Conservation (phyloP, 345 rosid genomes). For the Sisymbrium altissimum region DNA sequence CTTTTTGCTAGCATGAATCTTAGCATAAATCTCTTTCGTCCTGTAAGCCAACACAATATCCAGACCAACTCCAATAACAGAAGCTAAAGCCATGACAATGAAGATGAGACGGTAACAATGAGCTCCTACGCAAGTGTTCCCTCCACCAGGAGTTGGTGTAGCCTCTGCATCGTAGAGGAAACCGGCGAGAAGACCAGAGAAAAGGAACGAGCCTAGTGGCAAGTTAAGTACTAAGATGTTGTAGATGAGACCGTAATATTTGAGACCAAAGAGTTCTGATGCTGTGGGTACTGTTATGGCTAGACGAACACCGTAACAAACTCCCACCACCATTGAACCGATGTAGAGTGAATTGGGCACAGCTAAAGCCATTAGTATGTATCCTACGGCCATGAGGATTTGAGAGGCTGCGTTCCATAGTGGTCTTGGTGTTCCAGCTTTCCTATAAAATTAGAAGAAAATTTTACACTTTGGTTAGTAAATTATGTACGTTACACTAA, state of each 20-base stretch:
- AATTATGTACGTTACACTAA: not conserved
- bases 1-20: slow-evolving; percentile 52
- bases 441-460: slow-evolving; percentile 38
- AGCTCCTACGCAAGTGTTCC: slow-evolving; percentile 83
- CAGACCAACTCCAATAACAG: slow-evolving; percentile 62
- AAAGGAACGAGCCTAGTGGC: slow-evolving; percentile 90
- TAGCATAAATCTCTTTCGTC: slow-evolving; percentile 58
- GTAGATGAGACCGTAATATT: slow-evolving; percentile 80
- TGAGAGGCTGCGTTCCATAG: slow-evolving; percentile 95
- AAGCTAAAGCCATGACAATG: slow-evolving; percentile 64
- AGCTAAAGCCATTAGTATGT: slow-evolving; percentile 72
- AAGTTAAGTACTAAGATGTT: slow-evolving; percentile 86
- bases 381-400: slow-evolving; percentile 79
- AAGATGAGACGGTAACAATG: slow-evolving; percentile 85
- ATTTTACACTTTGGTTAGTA: not conserved
- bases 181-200: slow-evolving; percentile 93
- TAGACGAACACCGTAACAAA: slow-evolving; percentile 88
- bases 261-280: slow-evolving; percentile 93
- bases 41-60: slow-evolving; percentile 58
- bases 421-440: slow-evolving; percentile 85
- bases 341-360: slow-evolving; percentile 76
- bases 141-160: slow-evolving; percentile 65
- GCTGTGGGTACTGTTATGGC: slow-evolving; percentile 88
- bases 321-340: slow-evolving; percentile 80
- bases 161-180: slow-evolving; percentile 77